Evolutionary conservation across 176 grass and related monocot species (phyloP).

Genomic region (Otatea glauca): DNA sequence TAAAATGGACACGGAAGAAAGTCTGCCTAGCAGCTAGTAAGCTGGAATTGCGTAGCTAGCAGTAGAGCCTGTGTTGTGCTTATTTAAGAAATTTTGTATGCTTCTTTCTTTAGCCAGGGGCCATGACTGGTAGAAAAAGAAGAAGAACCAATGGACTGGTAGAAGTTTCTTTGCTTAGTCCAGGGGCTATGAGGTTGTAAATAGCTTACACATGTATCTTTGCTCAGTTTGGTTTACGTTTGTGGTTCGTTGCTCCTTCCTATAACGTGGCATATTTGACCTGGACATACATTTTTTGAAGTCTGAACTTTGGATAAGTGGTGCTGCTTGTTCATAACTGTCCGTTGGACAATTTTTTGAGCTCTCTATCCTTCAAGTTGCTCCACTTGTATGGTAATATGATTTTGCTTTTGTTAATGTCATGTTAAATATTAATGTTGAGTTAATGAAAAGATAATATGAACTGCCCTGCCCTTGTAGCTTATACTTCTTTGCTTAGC

Average conservation of each 20-base stretch:
- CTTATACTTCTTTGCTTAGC: background rate
- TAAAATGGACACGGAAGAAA: background rate
- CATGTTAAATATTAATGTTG: background rate
- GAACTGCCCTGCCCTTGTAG: background rate
- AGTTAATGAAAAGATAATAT: background rate
- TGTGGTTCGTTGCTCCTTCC: background rate
- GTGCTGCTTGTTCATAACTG: background rate
- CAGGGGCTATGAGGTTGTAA: background rate
- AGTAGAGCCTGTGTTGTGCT: background rate
- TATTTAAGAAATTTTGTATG: background rate
- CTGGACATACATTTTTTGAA: background rate
- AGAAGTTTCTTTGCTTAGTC: background rate
- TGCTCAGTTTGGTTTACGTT: background rate
- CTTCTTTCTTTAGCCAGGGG: background rate
- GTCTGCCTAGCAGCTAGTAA: background rate
- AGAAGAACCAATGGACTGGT: background rate
- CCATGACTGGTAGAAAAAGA: background rate
- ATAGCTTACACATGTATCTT: background rate
- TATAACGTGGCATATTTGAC: background rate
- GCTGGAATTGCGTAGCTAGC: background rate
- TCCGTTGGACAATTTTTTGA: background rate
- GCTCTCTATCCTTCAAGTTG: conserved; percentile 9
- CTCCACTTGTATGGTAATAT: background rate
- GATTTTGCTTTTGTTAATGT: conserved; percentile 9
- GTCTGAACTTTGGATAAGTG: background rate